phyloP scores from a whole-genome alignment of 192 early-diverging fungal species.

The Dissophora globulifera region DNA sequence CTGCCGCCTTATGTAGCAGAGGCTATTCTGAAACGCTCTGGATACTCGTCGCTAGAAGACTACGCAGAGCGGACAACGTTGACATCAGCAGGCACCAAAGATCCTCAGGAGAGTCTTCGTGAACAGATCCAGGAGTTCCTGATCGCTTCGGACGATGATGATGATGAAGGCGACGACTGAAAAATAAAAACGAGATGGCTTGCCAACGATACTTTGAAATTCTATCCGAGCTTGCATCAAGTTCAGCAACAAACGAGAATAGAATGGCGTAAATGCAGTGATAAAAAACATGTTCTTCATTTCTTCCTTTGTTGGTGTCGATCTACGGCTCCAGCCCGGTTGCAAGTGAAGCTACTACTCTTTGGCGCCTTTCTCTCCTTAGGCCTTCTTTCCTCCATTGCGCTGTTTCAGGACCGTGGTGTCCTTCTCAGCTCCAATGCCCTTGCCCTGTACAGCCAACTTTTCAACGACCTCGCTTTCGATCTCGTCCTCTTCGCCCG shows the following conservation, averaged over 20 bases:
- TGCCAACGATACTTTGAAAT: too few species aligned
- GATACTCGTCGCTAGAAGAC: constrained; percentile 21
- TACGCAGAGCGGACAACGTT: neutral
- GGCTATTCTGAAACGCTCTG: constrained; percentile 30
- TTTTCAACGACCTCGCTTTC: constrained; percentile 17
- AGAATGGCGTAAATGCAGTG: too few species aligned
- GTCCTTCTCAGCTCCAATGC: constrained; percentile 6
- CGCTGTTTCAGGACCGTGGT: neutral
- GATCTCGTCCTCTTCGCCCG: constrained; percentile 22
- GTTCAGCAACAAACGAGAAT: too few species aligned
- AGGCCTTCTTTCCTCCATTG: constrained; percentile 18
- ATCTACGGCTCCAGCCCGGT: too few species aligned
- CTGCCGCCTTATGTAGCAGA: constrained; percentile 59
- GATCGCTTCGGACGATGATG: constrained; percentile 64
- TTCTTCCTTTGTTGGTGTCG: too few species aligned
- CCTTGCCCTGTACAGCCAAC: constrained; percentile 7
- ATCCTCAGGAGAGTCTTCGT: constrained; percentile 60
- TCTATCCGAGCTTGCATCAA: too few species aligned
- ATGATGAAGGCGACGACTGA: constrained; percentile 11
- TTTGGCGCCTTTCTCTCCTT: neutral
- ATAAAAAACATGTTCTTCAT: too few species aligned
- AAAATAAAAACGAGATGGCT: too few species aligned
- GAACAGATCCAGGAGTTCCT: constrained; percentile 74
- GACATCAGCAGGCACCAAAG: neutral
- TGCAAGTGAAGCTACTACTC: too few species aligned